A percentile compares a stretch with the other conserved stretches of the same genome.
These are phyloP conservation scores for Taxawa tesnikishii DNA, from an alignment of 2,329 filamentous ascomycete species.

Conservation along the genomic window DNA sequence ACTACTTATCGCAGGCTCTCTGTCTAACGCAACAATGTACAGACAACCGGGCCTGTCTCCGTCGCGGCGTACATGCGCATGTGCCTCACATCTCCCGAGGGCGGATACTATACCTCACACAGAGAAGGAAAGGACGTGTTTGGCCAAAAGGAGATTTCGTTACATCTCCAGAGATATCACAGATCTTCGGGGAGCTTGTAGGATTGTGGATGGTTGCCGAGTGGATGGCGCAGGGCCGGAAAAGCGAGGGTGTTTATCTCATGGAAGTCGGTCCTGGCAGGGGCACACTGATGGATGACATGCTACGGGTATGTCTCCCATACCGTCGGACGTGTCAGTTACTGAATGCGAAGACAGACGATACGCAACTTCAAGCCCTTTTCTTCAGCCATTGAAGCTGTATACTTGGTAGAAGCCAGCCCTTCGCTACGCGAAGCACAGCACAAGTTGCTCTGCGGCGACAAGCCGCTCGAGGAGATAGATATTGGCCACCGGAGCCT, in stretches of 20 bases:
- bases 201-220: conserved; percentile 93
- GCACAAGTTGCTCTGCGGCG: conserved; percentile 68
- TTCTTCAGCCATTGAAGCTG: conserved; percentile 63
- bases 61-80: conserved; percentile 96
- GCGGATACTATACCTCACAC: conserved; percentile 84
- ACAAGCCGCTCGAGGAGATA: conserved; percentile 55
- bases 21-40: too few species aligned
- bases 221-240: conserved; percentile 84
- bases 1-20: neutral
- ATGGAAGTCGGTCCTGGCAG: conserved; percentile 91
- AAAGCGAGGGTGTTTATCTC: conserved; percentile 63
- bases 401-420: conserved; percentile 94
- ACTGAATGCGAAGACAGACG: conserved; percentile 55
- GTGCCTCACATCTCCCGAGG: conserved; percentile 81
- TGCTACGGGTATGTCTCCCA: conserved; percentile 62
- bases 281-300: conserved; percentile 94
- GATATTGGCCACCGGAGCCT: conserved; percentile 61
- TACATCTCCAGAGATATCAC: conserved; percentile 93
- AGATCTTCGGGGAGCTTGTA: conserved; percentile 88
- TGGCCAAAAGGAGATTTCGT: conserved; percentile 88
- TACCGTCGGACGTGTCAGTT: neutral
- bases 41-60: conserved; percentile 81
- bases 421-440: conserved; percentile 64
- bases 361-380: conserved; percentile 73
- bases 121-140: conserved; percentile 69